phyloP scores from a whole-genome alignment of 805 yeast genomes.

The Kregervanrija pseudodelftensis region DNA sequence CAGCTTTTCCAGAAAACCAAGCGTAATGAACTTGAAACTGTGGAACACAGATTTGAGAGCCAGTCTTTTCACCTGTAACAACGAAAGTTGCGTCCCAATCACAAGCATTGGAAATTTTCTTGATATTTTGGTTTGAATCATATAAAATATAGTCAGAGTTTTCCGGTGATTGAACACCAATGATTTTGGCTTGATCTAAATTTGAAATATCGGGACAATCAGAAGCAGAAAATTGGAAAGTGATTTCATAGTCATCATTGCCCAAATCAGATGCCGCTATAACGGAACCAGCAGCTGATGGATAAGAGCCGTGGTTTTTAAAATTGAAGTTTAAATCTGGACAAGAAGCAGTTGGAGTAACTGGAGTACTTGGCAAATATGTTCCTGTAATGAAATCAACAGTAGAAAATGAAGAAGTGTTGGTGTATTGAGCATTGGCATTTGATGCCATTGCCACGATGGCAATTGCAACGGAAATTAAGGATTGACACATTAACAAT shows the following conservation, averaged over 20 bases:
- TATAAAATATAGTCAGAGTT: constrained; percentile 16
- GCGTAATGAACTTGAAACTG: constrained; percentile 27
- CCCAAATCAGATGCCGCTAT: constrained; percentile 9
- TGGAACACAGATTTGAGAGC: constrained; percentile 17
- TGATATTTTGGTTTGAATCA: constrained; percentile 18
- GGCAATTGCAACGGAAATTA: constrained; percentile 10
- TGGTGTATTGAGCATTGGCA: constrained; percentile 2
- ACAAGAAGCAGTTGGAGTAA: constrained; percentile 7
- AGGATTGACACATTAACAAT: too few species aligned
- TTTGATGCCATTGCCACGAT: background rate
- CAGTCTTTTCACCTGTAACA: constrained; percentile 15
- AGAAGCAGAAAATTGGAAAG: constrained; percentile 11
- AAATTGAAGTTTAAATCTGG: constrained; percentile 12
- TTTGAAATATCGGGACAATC: constrained; percentile 11
- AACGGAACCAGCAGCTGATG: constrained; percentile 12
- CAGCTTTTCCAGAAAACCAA: constrained; percentile 22
- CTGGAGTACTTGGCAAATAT: background rate
- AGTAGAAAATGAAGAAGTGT: background rate
- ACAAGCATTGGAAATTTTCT: constrained; percentile 17
- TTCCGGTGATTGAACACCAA: constrained; percentile 24
- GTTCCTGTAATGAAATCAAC: constrained; percentile 8
- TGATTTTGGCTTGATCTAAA: constrained; percentile 22
- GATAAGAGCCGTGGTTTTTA: constrained; percentile 9
- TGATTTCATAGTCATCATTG: constrained; percentile 10
- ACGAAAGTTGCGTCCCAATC: constrained; percentile 23